Evolutionary conservation across 805 yeast species (phyloP), one percentile per base, ranked within the genome.

Genomic region (Wickerhamiella occidentalis): DNA sequence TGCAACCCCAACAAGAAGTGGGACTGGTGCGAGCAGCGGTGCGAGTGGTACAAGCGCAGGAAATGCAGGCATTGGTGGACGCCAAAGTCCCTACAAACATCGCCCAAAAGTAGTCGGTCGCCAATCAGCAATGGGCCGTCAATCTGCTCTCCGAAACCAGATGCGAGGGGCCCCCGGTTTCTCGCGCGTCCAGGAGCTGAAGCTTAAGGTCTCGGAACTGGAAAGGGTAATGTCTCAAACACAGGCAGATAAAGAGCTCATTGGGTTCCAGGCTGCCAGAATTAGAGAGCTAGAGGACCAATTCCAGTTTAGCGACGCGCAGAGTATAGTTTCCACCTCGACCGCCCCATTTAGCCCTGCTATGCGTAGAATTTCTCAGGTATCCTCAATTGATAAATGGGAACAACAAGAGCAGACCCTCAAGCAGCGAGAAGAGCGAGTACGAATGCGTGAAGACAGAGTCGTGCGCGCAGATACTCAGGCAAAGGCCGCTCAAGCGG

Each of bases 181-280:
- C 11, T 30, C 47, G 17, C 52, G 56, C 15, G 57, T 60, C 17
- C 62, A 57, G 17, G 62, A 58, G 30, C 56, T 60, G 35, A 57
- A 57, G 50, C 29, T 47, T 21, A 60, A 60, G 50, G 56, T 60
- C n/a, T 21, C 50, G 25, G 61, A 60, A 49, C 58, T 60, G 19
- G 62, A 60, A 44, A 55, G 53, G 36, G 60, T 58, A 11, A 54
- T 60, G 38, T 54, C 55, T 44, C 52, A 49, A 7, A 61, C 58
- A 21, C 49, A 54, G 8, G 45, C 45, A 8, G 63, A 58, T 12
- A 52, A 60, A 17, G 55, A 55, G 48, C 52, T 46, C 4, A 52
- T 54, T 22, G 25, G 49, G n/a, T 36, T 28, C 9, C 51, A 46
- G 37, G 52, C 54, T 1, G 61, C 57, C 17, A 59, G 58, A 33